Conservation (phyloP, 306 rosid genomes). For the Cucumis melo region DNA sequence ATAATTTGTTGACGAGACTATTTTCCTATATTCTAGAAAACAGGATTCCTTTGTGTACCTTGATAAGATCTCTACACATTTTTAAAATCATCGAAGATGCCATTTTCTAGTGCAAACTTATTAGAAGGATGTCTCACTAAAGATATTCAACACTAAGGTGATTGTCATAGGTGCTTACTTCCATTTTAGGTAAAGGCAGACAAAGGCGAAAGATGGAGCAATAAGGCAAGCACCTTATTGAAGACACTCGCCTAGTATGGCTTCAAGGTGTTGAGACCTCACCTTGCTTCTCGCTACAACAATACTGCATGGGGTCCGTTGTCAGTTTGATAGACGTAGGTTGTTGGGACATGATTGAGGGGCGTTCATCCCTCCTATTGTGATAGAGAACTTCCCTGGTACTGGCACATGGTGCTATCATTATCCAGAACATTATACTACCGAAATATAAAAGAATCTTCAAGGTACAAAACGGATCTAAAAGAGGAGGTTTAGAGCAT, state of each 20-base stretch:
- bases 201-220: too few relatives aligned
- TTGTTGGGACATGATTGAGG: background rate
- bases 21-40: background rate
- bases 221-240: too few relatives aligned
- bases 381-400: background rate
- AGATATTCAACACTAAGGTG: too few relatives aligned
- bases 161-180: too few relatives aligned
- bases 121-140: background rate
- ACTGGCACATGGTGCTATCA: background rate
- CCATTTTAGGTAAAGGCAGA: too few relatives aligned
- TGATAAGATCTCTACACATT: too few relatives aligned
- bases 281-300: too few relatives aligned
- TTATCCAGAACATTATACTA: background rate
- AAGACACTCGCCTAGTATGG: too few relatives aligned
- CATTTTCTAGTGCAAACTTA: background rate
- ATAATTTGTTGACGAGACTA: too few relatives aligned
- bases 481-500: background rate
- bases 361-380: background rate
- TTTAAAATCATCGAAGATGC: background rate
- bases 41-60: background rate
- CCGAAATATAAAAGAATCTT: background rate
- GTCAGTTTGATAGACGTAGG: background rate
- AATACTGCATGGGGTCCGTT: background rate
- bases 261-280: too few relatives aligned
- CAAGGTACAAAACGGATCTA: background rate